phyloP scores from a whole-genome alignment of 768 basidiomycete species.

The Hericium rajendrae region DNA sequence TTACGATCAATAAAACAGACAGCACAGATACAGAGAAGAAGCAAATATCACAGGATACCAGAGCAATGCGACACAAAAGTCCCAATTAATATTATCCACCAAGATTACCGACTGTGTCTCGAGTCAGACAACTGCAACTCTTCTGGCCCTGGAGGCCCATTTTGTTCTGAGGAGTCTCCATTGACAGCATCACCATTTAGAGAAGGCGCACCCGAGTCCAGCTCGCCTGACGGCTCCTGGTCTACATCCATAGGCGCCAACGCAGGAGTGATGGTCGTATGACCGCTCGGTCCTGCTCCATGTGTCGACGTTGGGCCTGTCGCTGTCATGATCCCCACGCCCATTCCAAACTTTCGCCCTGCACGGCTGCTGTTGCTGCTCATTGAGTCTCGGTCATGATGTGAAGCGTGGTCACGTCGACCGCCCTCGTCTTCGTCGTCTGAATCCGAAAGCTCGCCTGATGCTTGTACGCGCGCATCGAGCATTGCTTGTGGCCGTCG shows the following conservation, averaged over 20 bases:
- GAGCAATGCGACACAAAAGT: neutral
- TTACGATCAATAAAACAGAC: too few relatives aligned
- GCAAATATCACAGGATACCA: neutral
- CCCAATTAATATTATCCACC: neutral
- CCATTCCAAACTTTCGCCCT: constrained; percentile 45
- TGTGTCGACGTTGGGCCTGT: constrained; percentile 46
- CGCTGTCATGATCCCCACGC: constrained; percentile 63
- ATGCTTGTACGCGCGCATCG: constrained; percentile 73
- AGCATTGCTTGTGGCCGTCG: constrained; percentile 69
- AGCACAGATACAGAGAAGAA: neutral
- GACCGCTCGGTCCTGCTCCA: constrained; percentile 60
- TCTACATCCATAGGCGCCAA: constrained; percentile 11
- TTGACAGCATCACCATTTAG: neutral
- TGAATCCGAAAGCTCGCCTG: constrained; percentile 90
- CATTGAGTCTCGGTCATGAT: constrained; percentile 20
- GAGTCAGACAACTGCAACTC: constrained; percentile 13
- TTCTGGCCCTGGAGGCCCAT: neutral
- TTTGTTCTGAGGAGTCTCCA: neutral
- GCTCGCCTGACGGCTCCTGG: neutral
- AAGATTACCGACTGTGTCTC: constrained; percentile 11
- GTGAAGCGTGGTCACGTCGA: constrained; percentile 55
- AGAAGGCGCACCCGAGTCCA: neutral
- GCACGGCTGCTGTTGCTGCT: constrained; percentile 33
- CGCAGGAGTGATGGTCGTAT: constrained; percentile 11
- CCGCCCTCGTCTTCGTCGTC: constrained; percentile 95